Conservation (phyloP, 2,329 filamentous ascomycete species). For the Talaromyces sp. region DNA sequence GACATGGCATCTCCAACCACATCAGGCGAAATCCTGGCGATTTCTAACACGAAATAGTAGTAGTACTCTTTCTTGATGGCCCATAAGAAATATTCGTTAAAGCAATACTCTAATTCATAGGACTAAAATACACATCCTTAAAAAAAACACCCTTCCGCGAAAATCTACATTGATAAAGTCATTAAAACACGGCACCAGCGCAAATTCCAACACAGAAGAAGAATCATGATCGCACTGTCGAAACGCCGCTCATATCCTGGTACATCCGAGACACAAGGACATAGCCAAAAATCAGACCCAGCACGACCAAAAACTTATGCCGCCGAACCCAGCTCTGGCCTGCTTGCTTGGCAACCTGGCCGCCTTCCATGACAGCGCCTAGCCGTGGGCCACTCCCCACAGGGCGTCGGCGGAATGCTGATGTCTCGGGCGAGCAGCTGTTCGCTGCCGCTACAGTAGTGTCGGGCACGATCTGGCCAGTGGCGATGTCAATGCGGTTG, state of each 20-base stretch:
- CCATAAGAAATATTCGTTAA: background rate
- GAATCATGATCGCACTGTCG: background rate
- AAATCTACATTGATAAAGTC: background rate
- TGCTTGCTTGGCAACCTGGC: slow-evolving; percentile 69
- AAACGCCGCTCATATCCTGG: slow-evolving; percentile 41
- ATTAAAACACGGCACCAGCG: background rate
- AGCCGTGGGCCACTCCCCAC: slow-evolving; percentile 51
- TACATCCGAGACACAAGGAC: slow-evolving; percentile 75
- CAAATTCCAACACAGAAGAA: background rate
- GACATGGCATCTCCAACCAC: background rate
- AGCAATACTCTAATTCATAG: background rate
- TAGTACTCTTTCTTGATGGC: no score
- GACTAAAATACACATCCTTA: background rate
- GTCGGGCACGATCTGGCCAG: slow-evolving; percentile 62
- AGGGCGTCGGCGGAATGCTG: slow-evolving; percentile 60
- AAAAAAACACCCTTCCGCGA: background rate
- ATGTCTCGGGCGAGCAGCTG: slow-evolving; percentile 60
- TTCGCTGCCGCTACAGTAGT: slow-evolving; percentile 46
- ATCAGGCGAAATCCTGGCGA: no score
- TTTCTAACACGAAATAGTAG: no score
- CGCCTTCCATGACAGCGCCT: slow-evolving; percentile 69
- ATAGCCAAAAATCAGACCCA: slow-evolving; percentile 71
- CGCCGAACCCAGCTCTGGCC: slow-evolving; percentile 76
- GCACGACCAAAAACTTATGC: slow-evolving; percentile 71
- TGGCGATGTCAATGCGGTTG: slow-evolving; percentile 70